phyloP scores from a whole-genome alignment of 2,329 filamentous ascomycete species.

The Alternaria solani region DNA sequence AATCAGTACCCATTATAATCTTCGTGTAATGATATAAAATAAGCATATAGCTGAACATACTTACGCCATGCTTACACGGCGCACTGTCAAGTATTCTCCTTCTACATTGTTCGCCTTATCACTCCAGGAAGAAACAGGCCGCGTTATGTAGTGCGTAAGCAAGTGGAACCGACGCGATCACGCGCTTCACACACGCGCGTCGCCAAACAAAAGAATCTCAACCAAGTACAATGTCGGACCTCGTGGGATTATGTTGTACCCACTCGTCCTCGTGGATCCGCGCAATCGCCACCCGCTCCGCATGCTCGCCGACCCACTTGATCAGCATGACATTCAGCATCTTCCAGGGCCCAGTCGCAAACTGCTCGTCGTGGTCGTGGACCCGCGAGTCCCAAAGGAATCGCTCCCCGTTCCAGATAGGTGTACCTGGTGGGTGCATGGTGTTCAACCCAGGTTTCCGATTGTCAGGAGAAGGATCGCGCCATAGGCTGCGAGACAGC shows the following conservation, averaged over 20 bases:
- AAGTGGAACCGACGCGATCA: neutral
- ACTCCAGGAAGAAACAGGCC: neutral
- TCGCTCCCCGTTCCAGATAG: conserved; percentile 39
- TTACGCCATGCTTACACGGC: neutral
- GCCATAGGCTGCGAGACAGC: conserved; percentile 38
- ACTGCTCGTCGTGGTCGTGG: conserved; percentile 35
- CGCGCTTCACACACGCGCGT: neutral
- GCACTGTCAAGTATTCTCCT: neutral
- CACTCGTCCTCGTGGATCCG: conserved; percentile 47
- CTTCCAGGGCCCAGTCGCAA: conserved; percentile 37
- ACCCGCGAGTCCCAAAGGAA: conserved; percentile 43
- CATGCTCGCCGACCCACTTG: conserved; percentile 35
- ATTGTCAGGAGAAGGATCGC: conserved; percentile 24
- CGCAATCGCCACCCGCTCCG: conserved; percentile 42
- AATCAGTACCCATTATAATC: neutral
- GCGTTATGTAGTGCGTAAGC: neutral
- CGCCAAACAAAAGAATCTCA: conserved; percentile 11
- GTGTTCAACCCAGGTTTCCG: conserved; percentile 23
- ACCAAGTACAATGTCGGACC: conserved; percentile 36
- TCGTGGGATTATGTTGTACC: conserved; percentile 25
- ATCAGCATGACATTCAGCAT: conserved; percentile 48
- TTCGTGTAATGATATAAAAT: neutral
- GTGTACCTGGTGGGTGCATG: conserved; percentile 44
- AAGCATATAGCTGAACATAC: neutral
- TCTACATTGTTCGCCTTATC: neutral